Evolutionary conservation across 1,284 basidiomycete genomes (phyloP).

Genomic region (Dichomitus squalens): DNA sequence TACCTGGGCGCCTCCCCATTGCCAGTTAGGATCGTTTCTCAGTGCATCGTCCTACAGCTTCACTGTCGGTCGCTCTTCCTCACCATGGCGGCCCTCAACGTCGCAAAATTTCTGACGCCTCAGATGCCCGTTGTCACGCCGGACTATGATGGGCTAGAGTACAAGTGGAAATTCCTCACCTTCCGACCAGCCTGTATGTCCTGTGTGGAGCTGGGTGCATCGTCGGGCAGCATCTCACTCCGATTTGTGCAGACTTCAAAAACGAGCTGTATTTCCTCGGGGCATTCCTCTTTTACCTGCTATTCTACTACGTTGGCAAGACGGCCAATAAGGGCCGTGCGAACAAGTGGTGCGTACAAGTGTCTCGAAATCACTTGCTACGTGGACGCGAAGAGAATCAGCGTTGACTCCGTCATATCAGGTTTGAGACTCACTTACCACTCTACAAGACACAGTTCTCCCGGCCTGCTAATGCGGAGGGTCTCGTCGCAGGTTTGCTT

Average conservation of each 20-base stretch:
- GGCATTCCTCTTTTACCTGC: constrained; percentile 56
- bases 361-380: constrained; percentile 19
- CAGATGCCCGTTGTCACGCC: constrained; percentile 41
- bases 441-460: constrained; percentile 72
- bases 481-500: constrained; percentile 30
- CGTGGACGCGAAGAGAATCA: constrained; percentile 5
- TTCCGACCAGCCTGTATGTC: constrained; percentile 79
- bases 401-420: constrained; percentile 27
- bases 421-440: constrained; percentile 58
- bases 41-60: neutral
- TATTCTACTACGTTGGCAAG: constrained; percentile 56
- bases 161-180: constrained; percentile 71
- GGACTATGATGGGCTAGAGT: constrained; percentile 66
- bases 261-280: constrained; percentile 61
- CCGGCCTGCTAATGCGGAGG: constrained; percentile 51
- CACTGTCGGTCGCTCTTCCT: neutral
- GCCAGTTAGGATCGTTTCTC: neutral
- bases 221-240: neutral
- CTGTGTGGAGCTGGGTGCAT: neutral
- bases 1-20: constrained; percentile 12
- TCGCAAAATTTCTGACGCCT: constrained; percentile 33
- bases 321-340: constrained; percentile 55
- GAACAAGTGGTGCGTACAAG: constrained; percentile 50
- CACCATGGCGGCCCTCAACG: constrained; percentile 21
- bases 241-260: constrained; percentile 55